These are phyloP conservation scores for Boletus rubroflammeus DNA, from an alignment of 768 basidiomycete genomes.

Conservation along the genomic window DNA sequence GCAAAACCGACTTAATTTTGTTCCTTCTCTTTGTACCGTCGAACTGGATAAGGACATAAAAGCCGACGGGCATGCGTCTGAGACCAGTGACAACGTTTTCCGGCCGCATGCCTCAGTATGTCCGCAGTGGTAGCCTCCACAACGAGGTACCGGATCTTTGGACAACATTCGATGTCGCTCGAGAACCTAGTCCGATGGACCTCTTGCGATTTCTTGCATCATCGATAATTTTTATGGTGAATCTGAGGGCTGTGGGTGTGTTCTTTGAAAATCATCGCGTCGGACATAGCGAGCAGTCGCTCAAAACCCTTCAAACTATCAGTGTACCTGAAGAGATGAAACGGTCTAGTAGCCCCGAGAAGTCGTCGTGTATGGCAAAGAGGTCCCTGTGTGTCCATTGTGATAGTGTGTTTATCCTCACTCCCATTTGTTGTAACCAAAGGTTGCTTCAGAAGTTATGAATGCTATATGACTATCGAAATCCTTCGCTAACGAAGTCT, in stretches of 20 bases:
- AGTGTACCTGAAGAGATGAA: constrained; percentile 52
- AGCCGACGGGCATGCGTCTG: no score
- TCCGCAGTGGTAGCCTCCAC: not conserved
- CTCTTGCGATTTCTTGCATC: constrained; percentile 87
- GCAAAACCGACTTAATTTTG: no score
- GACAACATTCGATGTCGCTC: constrained; percentile 85
- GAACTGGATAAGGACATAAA: no score
- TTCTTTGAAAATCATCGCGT: constrained; percentile 73
- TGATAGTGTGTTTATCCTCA: no score
- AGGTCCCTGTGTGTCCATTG: constrained; percentile 43
- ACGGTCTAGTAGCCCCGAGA: constrained; percentile 46
- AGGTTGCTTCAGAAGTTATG: no score
- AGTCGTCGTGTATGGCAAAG: constrained; percentile 64
- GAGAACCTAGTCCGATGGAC: constrained; percentile 74
- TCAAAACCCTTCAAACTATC: constrained; percentile 45
- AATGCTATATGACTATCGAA: no score
- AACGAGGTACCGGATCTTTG: constrained; percentile 39
- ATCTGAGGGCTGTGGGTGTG: constrained; percentile 68
- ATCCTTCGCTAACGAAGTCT: no score
- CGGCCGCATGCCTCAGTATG: not conserved
- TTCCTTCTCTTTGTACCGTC: no score
- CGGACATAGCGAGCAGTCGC: constrained; percentile 56
- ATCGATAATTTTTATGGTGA: constrained; percentile 87
- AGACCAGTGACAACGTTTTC: no score
- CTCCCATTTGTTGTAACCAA: no score